Evolutionary conservation across 768 basidiomycete genomes (phyloP).

Genomic region (Lactarius indigo): DNA sequence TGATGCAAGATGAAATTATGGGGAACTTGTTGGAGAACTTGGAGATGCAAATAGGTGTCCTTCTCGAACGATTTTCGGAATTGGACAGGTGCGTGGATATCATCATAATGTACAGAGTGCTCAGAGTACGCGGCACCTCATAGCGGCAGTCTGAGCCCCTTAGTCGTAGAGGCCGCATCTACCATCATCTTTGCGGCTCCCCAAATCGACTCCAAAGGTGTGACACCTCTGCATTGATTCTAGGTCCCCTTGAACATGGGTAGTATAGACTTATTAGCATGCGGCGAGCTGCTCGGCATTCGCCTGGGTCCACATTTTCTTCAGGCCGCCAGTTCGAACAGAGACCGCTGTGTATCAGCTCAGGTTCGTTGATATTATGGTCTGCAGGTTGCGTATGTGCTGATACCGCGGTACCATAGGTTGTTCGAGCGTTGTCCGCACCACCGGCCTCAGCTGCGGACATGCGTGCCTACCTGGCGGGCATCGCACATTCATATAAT

Average conservation of each 20-base stretch:
- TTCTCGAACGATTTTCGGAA: conserved; percentile 57
- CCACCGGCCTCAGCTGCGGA: conserved; percentile 53
- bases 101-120: background rate
- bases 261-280: conserved; percentile 50
- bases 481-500: conserved; percentile 50
- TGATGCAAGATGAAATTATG: conserved; percentile 58
- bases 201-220: conserved; percentile 57
- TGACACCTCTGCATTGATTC: background rate
- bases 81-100: conserved; percentile 45
- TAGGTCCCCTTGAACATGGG: background rate
- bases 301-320: conserved; percentile 57
- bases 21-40: conserved; percentile 61
- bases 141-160: conserved; percentile 46
- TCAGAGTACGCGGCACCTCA: background rate
- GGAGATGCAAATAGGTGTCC: conserved; percentile 61
- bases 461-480: conserved; percentile 53
- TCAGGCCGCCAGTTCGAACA: conserved; percentile 48
- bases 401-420: conserved; percentile 32
- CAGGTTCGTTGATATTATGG: conserved; percentile 34
- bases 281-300: conserved; percentile 53
- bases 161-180: conserved; percentile 62
- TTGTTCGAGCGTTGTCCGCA: conserved; percentile 49
- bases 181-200: conserved; percentile 63
- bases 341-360: conserved; percentile 51
- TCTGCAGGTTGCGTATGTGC: background rate